Conservation (phyloP, 495 filamentous ascomycete genomes). For the Neurospora hispaniola region DNA sequence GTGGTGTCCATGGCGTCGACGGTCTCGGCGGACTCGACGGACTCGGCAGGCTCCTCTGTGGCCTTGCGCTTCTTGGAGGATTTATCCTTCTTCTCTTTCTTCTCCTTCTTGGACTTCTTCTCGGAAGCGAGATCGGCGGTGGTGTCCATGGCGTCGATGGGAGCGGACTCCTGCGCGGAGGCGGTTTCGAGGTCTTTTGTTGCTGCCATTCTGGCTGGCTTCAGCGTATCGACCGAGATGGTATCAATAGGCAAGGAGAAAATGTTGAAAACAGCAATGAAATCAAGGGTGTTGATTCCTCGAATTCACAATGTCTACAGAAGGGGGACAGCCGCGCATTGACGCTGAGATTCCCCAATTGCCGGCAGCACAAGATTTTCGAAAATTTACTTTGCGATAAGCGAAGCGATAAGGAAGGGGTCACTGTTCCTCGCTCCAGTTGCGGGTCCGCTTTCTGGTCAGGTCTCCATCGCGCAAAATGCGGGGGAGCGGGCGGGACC, state of each 20-base stretch:
- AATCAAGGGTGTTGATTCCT: background rate
- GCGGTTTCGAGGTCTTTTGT: conserved; percentile 7
- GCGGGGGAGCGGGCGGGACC: conserved; percentile 3
- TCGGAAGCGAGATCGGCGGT: background rate
- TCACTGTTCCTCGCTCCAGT: background rate
- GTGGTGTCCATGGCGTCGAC: background rate
- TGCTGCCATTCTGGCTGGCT: background rate
- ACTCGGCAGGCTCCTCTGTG: background rate
- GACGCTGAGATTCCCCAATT: background rate
- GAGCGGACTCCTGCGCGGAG: background rate
- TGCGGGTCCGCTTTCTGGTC: background rate
- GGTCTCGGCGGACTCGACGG: conserved; percentile 7
- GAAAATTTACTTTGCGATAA: conserved; percentile 19
- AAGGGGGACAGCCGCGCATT: background rate
- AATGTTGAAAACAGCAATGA: background rate
- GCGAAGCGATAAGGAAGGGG: conserved; percentile 7
- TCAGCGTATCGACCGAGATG: background rate
- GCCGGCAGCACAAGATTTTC: background rate
- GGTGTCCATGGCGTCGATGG: background rate
- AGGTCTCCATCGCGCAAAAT: background rate
- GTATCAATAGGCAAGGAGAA: background rate
- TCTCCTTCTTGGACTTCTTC: background rate
- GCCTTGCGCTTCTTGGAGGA: background rate
- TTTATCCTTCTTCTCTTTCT: background rate
- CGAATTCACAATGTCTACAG: background rate